Percentiles rank a stretch among this genome's conserved stretches.
phyloP scores from a whole-genome alignment of 257 asterid species.

The Petunia axillaris region DNA sequence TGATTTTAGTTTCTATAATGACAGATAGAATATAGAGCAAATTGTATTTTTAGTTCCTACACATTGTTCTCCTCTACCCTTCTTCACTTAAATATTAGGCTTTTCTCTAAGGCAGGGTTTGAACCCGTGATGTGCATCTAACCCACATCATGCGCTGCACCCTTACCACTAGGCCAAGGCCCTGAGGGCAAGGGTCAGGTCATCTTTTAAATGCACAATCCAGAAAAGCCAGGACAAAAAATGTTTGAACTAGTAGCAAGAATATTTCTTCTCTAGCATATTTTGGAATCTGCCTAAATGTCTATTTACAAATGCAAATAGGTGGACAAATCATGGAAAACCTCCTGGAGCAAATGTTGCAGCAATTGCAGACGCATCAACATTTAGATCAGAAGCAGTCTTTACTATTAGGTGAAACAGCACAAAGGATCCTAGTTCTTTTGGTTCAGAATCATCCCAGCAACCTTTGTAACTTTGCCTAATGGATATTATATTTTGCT shows the following conservation, averaged over 20 bases:
- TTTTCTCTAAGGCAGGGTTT: neutral
- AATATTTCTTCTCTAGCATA: too few species aligned
- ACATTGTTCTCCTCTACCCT: neutral
- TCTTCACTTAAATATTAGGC: neutral
- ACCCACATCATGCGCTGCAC: too few species aligned
- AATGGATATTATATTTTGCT: constrained; percentile 30
- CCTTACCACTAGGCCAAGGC: too few species aligned
- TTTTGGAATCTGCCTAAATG: neutral
- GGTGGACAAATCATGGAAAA: constrained; percentile 83
- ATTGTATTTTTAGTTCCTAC: neutral
- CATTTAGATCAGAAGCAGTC: constrained; percentile 51
- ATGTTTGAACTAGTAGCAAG: neutral
- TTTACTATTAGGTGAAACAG: constrained; percentile 66
- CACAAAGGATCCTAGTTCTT: neutral
- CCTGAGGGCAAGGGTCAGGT: too few species aligned
- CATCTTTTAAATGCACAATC: neutral
- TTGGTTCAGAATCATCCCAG: neutral
- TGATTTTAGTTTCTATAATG: neutral
- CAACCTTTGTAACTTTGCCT: neutral
- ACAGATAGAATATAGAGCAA: neutral
- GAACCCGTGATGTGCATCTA: too few species aligned
- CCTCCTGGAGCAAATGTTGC: constrained; percentile 82
- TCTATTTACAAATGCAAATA: constrained; percentile 25
- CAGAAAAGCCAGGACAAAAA: neutral
- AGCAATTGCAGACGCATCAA: constrained; percentile 60